Percentiles rank a stretch among this genome's conserved stretches.
These are phyloP conservation scores for Penstemon davidsonii DNA, from an alignment of 257 asterid species.

Conservation along the genomic window DNA sequence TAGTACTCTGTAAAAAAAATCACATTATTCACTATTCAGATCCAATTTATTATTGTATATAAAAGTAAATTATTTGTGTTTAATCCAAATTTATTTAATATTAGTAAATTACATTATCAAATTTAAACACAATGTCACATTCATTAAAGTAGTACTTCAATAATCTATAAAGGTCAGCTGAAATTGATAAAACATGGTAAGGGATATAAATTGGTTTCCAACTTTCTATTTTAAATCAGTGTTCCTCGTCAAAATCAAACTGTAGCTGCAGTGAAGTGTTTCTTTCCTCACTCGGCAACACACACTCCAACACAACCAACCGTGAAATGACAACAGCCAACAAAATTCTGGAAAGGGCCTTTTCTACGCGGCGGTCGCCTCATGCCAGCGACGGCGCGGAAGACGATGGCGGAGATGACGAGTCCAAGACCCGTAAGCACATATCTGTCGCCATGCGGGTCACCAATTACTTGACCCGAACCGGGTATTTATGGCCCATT, in stretches of 20 bases:
- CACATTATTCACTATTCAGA: no score
- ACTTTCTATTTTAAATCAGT: background rate
- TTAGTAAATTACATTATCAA: no score
- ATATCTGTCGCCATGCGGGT: slow-evolving; percentile 42
- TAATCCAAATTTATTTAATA: no score
- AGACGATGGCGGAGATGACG: slow-evolving; percentile 55
- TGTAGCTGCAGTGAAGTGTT: background rate
- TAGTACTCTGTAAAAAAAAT: no score
- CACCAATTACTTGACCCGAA: slow-evolving; percentile 67
- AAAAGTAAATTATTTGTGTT: no score
- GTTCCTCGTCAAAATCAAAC: slow-evolving; percentile 16
- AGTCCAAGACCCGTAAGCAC: slow-evolving; percentile 84
- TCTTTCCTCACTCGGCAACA: no score
- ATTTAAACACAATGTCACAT: no score
- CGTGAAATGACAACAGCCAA: slow-evolving; percentile 32
- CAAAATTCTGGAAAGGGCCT: slow-evolving; percentile 75
- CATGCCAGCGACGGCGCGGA: slow-evolving; percentile 52
- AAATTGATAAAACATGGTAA: background rate
- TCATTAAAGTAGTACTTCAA: no score
- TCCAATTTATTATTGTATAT: no score
- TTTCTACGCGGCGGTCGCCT: slow-evolving; percentile 69
- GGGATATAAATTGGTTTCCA: background rate
- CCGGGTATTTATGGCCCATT: slow-evolving; percentile 76
- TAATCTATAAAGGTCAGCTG: no score
- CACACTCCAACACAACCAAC: slow-evolving; percentile 22